A percentile compares a stretch with the other conserved stretches of the same genome.
Conservation (phyloP, 1,284 basidiomycete species). For the Tilletia indica region DNA sequence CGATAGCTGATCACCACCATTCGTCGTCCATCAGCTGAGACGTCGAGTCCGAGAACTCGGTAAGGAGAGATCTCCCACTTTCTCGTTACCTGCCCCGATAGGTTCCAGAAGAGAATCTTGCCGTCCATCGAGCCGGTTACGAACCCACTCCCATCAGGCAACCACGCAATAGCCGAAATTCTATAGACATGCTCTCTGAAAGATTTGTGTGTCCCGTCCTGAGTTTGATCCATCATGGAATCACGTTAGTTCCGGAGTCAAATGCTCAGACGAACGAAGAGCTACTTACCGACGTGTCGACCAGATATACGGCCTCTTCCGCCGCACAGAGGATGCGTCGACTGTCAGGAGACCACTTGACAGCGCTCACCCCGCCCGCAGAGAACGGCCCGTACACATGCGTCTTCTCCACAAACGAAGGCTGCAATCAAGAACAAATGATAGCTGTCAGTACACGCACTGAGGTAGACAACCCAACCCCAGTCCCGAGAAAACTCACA, state of each 20-base stretch:
- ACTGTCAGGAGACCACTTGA: constrained; percentile 44
- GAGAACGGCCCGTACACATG: background rate
- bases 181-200: constrained; percentile 74
- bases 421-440: constrained; percentile 4
- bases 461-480: too few species aligned
- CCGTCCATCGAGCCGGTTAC: constrained; percentile 86
- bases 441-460: background rate
- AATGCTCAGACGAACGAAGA: too few species aligned
- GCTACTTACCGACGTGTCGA: background rate
- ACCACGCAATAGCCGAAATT: constrained; percentile 81
- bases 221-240: constrained; percentile 11
- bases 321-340: constrained; percentile 16
- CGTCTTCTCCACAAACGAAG: background rate
- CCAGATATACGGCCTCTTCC: constrained; percentile 10
- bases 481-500: background rate
- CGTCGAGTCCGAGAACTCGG: constrained; percentile 79
- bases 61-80: constrained; percentile 69
- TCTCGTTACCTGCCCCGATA: constrained; percentile 63
- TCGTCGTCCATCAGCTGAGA: constrained; percentile 79
- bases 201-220: constrained; percentile 33
- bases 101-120: constrained; percentile 78
- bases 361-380: constrained; percentile 5
- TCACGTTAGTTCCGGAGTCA: background rate
- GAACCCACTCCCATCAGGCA: constrained; percentile 83
- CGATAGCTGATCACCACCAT: constrained; percentile 70